Evolutionary conservation across 208 protist species (phyloP).

Genomic region (Histomonas meleagridis): DNA sequence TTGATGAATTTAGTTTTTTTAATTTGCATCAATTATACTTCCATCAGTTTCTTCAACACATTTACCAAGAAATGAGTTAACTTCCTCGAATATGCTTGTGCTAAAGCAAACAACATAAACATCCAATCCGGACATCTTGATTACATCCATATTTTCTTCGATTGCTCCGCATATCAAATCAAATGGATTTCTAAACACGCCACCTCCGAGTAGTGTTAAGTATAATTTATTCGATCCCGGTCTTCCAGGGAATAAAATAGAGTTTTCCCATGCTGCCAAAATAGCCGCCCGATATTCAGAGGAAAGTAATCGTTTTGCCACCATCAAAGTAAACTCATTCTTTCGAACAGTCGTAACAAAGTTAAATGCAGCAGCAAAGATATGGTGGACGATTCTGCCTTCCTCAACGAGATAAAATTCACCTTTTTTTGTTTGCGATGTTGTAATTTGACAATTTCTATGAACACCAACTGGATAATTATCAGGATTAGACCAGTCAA

Average conservation of each 20-base stretch:
- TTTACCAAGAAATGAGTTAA: no score
- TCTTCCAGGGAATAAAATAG: neutral
- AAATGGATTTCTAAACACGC: neutral
- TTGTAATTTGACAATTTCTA: neutral
- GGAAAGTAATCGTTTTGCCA: neutral
- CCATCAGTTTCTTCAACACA: no score
- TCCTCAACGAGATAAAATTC: neutral
- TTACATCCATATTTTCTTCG: neutral
- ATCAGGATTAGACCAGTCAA: neutral
- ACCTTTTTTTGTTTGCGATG: neutral
- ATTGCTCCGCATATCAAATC: neutral
- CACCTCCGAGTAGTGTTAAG: neutral
- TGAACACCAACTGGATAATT: neutral
- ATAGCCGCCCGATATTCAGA: neutral
- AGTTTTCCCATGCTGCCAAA: constrained; percentile 12
- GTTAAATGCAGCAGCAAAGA: neutral
- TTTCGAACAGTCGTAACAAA: neutral
- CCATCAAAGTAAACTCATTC: neutral
- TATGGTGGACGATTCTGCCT: neutral
- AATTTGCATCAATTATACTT: no score
- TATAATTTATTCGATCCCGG: neutral
- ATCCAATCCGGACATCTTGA: neutral
- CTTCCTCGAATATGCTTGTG: no score
- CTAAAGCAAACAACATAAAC: constrained; percentile 2
- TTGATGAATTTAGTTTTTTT: no score